phyloP scores from a whole-genome alignment of 345 rosid genomes.

The Eucalyptus melliodora region DNA sequence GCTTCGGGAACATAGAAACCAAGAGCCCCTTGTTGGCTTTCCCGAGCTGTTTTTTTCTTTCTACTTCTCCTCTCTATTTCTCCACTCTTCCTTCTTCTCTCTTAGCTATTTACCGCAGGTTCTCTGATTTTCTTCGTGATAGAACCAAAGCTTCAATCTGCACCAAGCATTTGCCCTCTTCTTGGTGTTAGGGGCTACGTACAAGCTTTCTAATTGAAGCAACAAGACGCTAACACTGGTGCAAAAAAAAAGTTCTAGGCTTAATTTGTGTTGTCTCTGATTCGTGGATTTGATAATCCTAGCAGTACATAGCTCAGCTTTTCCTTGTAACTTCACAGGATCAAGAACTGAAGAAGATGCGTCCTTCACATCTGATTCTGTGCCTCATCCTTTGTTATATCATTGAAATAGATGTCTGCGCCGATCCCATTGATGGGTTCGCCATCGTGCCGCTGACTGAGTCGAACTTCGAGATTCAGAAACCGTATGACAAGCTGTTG shows the following conservation, averaged over 20 bases:
- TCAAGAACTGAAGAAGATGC: background rate
- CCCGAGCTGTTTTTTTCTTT: too few species aligned
- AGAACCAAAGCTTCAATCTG: background rate
- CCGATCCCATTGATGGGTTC: slow-evolving; percentile 22
- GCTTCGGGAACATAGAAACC: background rate
- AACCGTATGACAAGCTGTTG: slow-evolving; percentile 12
- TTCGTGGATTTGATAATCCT: background rate
- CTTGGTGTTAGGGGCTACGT: background rate
- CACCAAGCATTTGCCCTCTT: background rate
- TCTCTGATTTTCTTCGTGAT: background rate
- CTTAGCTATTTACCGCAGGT: background rate
- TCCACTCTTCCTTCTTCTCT: background rate
- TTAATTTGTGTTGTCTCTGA: background rate
- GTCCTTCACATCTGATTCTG: background rate
- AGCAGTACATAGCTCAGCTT: background rate
- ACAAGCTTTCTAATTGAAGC: background rate
- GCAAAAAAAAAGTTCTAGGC: background rate
- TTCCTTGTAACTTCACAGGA: background rate
- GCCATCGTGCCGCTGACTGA: background rate
- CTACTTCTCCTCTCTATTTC: background rate
- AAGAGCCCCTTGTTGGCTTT: background rate
- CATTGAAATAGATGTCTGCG: background rate
- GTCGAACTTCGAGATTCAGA: slow-evolving; percentile 10
- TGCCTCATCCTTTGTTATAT: background rate
- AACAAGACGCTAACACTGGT: background rate